Conservation (phyloP, 495 filamentous ascomycete species). For the Hypoxylon lienhwacheense region DNA sequence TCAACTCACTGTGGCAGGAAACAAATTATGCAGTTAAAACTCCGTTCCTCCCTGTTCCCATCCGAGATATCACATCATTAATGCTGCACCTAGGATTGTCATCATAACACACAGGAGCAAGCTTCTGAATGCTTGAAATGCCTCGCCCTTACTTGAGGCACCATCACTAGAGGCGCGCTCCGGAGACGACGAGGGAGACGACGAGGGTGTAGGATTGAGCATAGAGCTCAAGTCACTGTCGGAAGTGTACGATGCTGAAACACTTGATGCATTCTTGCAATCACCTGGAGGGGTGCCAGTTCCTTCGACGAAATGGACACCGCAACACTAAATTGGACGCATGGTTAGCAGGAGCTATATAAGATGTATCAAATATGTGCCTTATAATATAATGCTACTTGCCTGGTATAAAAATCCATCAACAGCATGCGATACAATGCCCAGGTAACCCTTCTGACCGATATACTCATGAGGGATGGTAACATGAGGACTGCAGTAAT, state of each 20-base stretch:
- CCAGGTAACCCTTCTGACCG: slow-evolving; percentile 53
- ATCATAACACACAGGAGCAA: slow-evolving; percentile 11
- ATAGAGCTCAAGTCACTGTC: slow-evolving; percentile 43
- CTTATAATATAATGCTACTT: slow-evolving; percentile 9
- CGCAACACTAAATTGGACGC: slow-evolving; percentile 46
- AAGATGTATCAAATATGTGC: neutral
- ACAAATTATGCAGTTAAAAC: slow-evolving; percentile 1
- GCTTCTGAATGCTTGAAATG: slow-evolving; percentile 5
- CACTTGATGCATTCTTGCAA: slow-evolving; percentile 50
- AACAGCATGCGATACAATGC: slow-evolving; percentile 44
- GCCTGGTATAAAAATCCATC: slow-evolving; percentile 59
- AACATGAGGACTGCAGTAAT: slow-evolving; percentile 48
- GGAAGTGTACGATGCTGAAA: slow-evolving; percentile 40
- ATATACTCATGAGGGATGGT: slow-evolving; percentile 46
- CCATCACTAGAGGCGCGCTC: slow-evolving; percentile 6
- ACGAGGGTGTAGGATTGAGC: slow-evolving; percentile 13
- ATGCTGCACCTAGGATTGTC: slow-evolving; percentile 5
- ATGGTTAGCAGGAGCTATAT: neutral
- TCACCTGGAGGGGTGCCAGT: slow-evolving; percentile 18
- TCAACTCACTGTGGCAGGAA: slow-evolving; percentile 1
- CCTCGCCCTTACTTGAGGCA: slow-evolving; percentile 10
- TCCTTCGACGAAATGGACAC: slow-evolving; percentile 55
- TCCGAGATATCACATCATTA: slow-evolving; percentile 13
- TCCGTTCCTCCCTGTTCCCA: neutral
- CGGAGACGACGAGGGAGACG: slow-evolving; percentile 8